Percentiles rank a stretch among this genome's conserved stretches.
These are phyloP conservation scores for Paecilomyces sp. DNA, from an alignment of 2,329 filamentous ascomycete genomes.

Conservation along the genomic window DNA sequence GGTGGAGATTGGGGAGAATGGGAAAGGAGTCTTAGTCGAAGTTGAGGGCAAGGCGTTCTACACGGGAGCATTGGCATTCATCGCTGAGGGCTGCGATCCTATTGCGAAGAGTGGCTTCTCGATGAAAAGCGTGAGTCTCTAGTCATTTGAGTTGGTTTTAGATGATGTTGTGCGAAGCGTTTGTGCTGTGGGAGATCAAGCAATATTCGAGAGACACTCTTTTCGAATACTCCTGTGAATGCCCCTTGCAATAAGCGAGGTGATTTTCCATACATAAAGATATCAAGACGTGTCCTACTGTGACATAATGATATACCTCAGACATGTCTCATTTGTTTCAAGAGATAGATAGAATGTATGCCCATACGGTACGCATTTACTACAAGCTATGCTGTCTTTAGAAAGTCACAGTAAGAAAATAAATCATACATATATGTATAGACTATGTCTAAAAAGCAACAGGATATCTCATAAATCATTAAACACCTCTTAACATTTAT, in stretches of 20 bases:
- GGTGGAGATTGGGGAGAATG: not conserved
- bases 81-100: slow-evolving; percentile 22
- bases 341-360: too few species aligned
- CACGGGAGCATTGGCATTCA: slow-evolving; percentile 20
- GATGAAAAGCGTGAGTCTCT: slow-evolving; percentile 1
- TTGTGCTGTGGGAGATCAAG: too few species aligned
- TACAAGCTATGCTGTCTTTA: too few species aligned
- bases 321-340: too few species aligned
- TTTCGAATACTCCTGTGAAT: too few species aligned
- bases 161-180: not conserved
- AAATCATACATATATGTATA: not conserved
- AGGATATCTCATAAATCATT: not conserved
- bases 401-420: too few species aligned
- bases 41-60: slow-evolving; percentile 28
- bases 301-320: too few species aligned
- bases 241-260: too few species aligned
- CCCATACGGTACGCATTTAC: too few species aligned
- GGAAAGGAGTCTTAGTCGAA: slow-evolving; percentile 15
- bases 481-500: slow-evolving; percentile 9
- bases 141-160: not conserved
- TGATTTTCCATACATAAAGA: too few species aligned
- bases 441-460: not conserved
- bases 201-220: too few species aligned
- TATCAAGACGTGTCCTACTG: too few species aligned
- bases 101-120: slow-evolving; percentile 5